Percentiles rank a stretch among this genome's conserved stretches.
Conservation (phyloP, 352 stramenopile genomes). For the Phytophthora idaei region DNA sequence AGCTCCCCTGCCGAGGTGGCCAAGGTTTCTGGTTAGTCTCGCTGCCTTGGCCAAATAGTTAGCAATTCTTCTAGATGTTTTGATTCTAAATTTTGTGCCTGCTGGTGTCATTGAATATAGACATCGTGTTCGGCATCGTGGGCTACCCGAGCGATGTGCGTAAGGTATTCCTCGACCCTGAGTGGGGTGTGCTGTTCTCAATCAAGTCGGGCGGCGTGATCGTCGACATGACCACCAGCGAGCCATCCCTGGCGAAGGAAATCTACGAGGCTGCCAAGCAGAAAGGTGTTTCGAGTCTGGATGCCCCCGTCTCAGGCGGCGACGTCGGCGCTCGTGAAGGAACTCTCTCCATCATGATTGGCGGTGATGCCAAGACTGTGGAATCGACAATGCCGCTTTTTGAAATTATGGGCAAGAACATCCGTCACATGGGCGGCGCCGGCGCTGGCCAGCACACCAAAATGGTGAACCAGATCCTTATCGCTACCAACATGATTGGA, state of each 20-base stretch:
- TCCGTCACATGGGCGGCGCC: constrained; percentile 86
- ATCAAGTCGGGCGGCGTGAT: constrained; percentile 84
- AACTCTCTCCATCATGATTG: constrained; percentile 92
- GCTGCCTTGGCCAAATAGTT: not conserved
- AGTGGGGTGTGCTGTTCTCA: constrained; percentile 63
- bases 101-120: constrained; percentile 28
- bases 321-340: constrained; percentile 86
- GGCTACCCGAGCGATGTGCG: constrained; percentile 88
- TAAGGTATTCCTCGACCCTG: constrained; percentile 75
- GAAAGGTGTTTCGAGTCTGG: constrained; percentile 73
- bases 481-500: constrained; percentile 91
- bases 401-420: constrained; percentile 91
- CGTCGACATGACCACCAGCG: constrained; percentile 92
- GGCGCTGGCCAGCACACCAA: constrained; percentile 90
- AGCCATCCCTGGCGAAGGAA: constrained; percentile 88
- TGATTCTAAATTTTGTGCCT: not conserved
- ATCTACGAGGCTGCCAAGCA: constrained; percentile 79
- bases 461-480: constrained; percentile 93
- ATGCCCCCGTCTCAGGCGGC: constrained; percentile 86
- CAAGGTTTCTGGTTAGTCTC: constrained; percentile 58
- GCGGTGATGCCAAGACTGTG: constrained; percentile 77
- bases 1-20: constrained; percentile 81
- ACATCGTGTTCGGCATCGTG: constrained; percentile 92
- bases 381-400: constrained; percentile 83
- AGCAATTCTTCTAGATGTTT: not conserved